Conservation (phyloP, 768 basidiomycete species). For the Gloeostereum incarnatum region DNA sequence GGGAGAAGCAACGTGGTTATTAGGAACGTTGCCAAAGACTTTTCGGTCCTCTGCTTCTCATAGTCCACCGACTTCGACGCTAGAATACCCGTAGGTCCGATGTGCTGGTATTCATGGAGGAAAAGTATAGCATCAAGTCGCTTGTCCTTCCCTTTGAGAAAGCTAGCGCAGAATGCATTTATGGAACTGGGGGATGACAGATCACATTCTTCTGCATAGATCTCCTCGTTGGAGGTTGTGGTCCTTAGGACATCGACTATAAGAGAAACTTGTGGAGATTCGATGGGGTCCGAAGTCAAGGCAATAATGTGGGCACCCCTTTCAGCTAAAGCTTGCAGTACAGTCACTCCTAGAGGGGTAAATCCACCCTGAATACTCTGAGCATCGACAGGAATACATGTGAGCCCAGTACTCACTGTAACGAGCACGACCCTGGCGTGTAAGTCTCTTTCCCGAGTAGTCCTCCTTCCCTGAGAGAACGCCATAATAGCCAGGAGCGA, state of each 20-base stretch:
- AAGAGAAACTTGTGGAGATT: constrained; percentile 42
- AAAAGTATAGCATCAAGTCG: constrained; percentile 75
- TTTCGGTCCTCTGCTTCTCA: constrained; percentile 30
- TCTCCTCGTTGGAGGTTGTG: constrained; percentile 63
- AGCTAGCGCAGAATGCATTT: constrained; percentile 57
- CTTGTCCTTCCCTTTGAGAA: constrained; percentile 55
- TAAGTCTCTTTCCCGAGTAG: constrained; percentile 64
- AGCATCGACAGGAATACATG: neutral
- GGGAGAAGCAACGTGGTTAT: constrained; percentile 75
- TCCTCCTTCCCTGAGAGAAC: constrained; percentile 62
- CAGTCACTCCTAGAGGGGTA: constrained; percentile 60
- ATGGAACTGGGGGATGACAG: constrained; percentile 57
- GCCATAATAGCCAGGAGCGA: constrained; percentile 39
- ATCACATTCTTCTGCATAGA: constrained; percentile 77
- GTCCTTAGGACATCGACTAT: constrained; percentile 60
- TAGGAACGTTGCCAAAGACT: constrained; percentile 66
- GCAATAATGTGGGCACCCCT: constrained; percentile 78
- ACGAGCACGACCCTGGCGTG: constrained; percentile 64
- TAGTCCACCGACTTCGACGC: constrained; percentile 13
- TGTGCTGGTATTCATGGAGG: constrained; percentile 64
- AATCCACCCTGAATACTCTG: constrained; percentile 55
- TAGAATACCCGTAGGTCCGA: constrained; percentile 35
- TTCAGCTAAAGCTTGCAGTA: constrained; percentile 56
- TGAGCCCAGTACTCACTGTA: constrained; percentile 33
- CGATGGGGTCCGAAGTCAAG: constrained; percentile 51